Evolutionary conservation across 176 grass and related monocot genomes (phyloP), one percentile per base, ranked within the genome.

Genomic region (Carex kokanica): DNA sequence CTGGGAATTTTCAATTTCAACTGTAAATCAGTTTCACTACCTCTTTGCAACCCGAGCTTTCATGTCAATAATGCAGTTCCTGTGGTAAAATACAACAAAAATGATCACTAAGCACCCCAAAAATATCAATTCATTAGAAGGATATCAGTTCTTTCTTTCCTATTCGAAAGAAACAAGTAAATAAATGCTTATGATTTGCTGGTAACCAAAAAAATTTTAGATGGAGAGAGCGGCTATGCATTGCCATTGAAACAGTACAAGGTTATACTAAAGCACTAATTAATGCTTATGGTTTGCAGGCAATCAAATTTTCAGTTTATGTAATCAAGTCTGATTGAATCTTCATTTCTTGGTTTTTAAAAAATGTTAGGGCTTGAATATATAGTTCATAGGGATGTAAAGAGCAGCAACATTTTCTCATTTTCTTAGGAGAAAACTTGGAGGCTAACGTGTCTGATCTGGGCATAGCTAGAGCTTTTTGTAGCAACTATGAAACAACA

Each of bases 31-130:
- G 5, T 60, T 31, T 47, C 78, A 52, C 10, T 83, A 97, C 93
- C 70, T 93, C 65, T 53, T 78, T 83, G 83, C 91, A 0, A 97
- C 83, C 65, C 91, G 89, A 2, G 93, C 93, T 60, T 97, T 93
- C 85, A 89, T 91, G 78, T 97, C 93, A 5, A 97, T 91, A 62
- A 97, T 97, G 32, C 93, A 97, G 52, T 93, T 89, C 78, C 93
- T 93, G 41, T 83, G 81, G 34, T 8, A 68, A 25, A 58, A 17
- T 14, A 60, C 17, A 43, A 18, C 2, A 34, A 77, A 77, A 12
- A 29, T 77, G 53, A 77, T 53, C 23, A 77, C 5, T 77, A 55
- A 77, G 24, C 23, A 77, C 72, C 41, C 45, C 23, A 8, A 13
- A 31, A 77, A 21, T 29, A 77, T 77, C 72, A 77, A 17, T 77